Conservation (phyloP, 2,329 filamentous ascomycete species). For the Microdochium trichocladiopsis region DNA sequence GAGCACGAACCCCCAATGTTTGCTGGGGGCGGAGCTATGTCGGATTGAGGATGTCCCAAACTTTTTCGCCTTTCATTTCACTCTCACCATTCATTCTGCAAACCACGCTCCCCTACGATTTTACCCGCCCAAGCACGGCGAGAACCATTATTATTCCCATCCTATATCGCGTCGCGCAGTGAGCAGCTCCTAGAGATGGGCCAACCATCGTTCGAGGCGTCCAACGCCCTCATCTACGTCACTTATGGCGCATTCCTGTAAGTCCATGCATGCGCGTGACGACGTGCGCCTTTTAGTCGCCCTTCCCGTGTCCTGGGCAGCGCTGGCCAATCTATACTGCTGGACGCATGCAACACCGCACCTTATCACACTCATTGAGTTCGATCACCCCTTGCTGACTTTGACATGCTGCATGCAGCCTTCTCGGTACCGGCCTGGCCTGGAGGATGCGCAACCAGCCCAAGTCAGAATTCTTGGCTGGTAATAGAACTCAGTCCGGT, state of each 20-base stretch:
- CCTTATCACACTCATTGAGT: neutral
- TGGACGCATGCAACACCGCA: neutral
- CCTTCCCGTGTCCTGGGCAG: neutral
- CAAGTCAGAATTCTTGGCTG: conserved; percentile 65
- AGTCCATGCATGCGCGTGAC: conserved; percentile 12
- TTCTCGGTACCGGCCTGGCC: conserved; percentile 54
- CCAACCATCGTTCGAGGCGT: conserved; percentile 66
- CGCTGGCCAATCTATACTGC: too few species aligned
- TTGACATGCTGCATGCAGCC: conserved; percentile 36
- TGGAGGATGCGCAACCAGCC: conserved; percentile 55
- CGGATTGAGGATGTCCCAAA: neutral
- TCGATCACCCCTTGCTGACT: conserved; percentile 3
- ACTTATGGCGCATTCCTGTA: conserved; percentile 76
- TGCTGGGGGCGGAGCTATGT: too few species aligned
- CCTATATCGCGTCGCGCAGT: too few species aligned
- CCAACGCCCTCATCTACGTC: conserved; percentile 77
- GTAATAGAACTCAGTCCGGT: conserved; percentile 82
- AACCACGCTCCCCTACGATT: neutral
- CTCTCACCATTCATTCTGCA: neutral
- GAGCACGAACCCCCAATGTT: neutral
- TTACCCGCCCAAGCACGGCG: neutral
- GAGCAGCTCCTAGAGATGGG: conserved; percentile 66
- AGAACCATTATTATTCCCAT: neutral
- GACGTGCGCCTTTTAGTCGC: neutral
- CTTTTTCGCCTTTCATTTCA: neutral